Evolutionary conservation across 495 filamentous ascomycete species (phyloP), one percentile per base, ranked within the genome.

Genomic region (Penicillium cinerascens): DNA sequence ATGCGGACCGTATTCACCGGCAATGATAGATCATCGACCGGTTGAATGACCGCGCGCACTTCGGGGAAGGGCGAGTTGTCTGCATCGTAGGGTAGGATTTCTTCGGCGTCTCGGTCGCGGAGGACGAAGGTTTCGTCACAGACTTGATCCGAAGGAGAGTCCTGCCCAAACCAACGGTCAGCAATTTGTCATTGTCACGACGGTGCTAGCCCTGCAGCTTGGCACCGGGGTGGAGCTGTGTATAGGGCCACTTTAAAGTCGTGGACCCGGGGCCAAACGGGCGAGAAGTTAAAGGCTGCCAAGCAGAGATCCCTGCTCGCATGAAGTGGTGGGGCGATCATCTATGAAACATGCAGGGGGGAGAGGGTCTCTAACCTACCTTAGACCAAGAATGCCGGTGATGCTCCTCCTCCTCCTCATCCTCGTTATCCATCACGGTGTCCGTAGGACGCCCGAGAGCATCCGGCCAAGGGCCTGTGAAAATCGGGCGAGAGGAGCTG

Each of bases 41-140:
- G 64, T 20, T 51, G 56, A 13, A 72, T 68, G 51, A 74, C 68
- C 21, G 71, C 68, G 26, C 66, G 73, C 22, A 70, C 87, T 66
- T 90, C 84, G 25, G 84, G 83, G 53, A 87, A 89, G 15, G 86
- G 85, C 42, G 84, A 88, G 56, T 89, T 78, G 42, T 87, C 82
- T 44, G 81, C 74, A 35, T 75, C 71, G 44, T 70, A 74, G 8
- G 72, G 65, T 13, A 76, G 63, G 40, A 69, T 67, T 42, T 65
- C 48, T 25, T 68, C 59, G 10, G 69, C 71, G 59, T 73, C 69
- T 23, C 59, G 52, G 51, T 76, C 73, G 38, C 59, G 60, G n/a
- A 76, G 60, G 27, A 74, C 46, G 25, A 44, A 48, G 36, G 52
- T 47, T 1, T 63, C 59, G 33, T 55, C 55, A 29, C 43, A 29